Evolutionary conservation across 768 basidiomycete species (phyloP), one percentile per base, ranked within the genome.

Genomic region (Dendrothele bispora): DNA sequence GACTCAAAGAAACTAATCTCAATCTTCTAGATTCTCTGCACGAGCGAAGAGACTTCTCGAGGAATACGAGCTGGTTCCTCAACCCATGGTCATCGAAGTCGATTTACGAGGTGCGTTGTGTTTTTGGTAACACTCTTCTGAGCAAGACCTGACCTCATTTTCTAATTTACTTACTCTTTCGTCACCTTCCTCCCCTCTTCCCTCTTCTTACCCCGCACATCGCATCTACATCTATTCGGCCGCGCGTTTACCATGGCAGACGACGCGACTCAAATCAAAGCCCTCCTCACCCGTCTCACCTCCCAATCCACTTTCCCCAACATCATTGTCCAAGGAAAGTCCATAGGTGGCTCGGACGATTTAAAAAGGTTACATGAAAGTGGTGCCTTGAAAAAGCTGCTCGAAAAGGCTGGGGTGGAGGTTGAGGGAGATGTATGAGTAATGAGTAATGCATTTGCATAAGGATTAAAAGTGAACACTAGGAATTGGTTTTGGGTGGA

Each of bases 251-350:
- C n/a, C 30, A n/a, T n/a, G n/a, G 6, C 50, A 88, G 85, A 77
- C 51, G 89, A 91, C 56, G 69, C 74, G 1, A 67, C 70, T 7
- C 68, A 80, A 24, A 73, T 92, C 52, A 91, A 92, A 62, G 63
- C 70, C 8, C 66, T 91, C 25, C 68, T 92, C 39, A 71, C 69
- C 7, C 82, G 88, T 29, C 63, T 91, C 25, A 92, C 89, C 2
- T 65, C 68, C 3, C 85, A 74, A 12, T 63, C 73, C 6, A 91
- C 90, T 3, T 89, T 91, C 61, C 90, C 90, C 1, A 92, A 92
- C 52, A 68, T 88, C 45, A 55, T 92, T 22, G 57, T 91, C 11
- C 71, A 72, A 17, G 88, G 88, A 7, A 71, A 67, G 39, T 80
- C 80, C 5, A 68, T 88, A 2, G 84, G 86, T 8, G 88, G 88